Conservation (phyloP, 129 eudicot species). For the Flaveria linearis region DNA sequence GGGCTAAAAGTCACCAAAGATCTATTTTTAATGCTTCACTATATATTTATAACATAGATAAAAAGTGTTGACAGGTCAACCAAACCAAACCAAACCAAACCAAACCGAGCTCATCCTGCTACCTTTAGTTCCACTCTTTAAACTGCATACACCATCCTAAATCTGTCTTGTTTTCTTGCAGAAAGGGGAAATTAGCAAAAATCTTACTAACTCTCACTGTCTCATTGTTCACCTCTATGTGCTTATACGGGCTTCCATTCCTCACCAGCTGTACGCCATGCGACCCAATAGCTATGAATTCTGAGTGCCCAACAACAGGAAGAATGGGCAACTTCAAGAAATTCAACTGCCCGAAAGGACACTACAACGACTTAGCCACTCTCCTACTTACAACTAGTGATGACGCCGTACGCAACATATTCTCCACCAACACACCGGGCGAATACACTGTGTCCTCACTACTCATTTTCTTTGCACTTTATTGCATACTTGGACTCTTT, state of each 20-base stretch:
- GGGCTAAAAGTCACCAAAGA: not conserved
- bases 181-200: constrained; percentile 79
- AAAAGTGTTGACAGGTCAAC: constrained; percentile 4
- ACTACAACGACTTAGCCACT: constrained; percentile 90
- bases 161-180: constrained; percentile 33
- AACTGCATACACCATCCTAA: not conserved
- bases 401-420: constrained; percentile 78
- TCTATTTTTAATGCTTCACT: not conserved
- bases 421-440: constrained; percentile 64
- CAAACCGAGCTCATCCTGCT: constrained; percentile 1
- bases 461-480: constrained; percentile 64
- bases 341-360: constrained; percentile 89
- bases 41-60: not conserved
- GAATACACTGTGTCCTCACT: constrained; percentile 61
- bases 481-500: constrained; percentile 77
- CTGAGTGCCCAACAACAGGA: constrained; percentile 61
- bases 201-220: constrained; percentile 68
- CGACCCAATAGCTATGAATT: constrained; percentile 43
- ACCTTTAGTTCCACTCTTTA: not conserved
- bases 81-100: not conserved
- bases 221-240: constrained; percentile 78
- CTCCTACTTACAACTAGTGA: constrained; percentile 83
- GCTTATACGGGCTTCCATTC: constrained; percentile 90
- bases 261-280: constrained; percentile 79
- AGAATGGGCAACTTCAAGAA: constrained; percentile 83